Evolutionary conservation across 306 rosid genomes (phyloP).

Genomic region (Trifolium dubium): DNA sequence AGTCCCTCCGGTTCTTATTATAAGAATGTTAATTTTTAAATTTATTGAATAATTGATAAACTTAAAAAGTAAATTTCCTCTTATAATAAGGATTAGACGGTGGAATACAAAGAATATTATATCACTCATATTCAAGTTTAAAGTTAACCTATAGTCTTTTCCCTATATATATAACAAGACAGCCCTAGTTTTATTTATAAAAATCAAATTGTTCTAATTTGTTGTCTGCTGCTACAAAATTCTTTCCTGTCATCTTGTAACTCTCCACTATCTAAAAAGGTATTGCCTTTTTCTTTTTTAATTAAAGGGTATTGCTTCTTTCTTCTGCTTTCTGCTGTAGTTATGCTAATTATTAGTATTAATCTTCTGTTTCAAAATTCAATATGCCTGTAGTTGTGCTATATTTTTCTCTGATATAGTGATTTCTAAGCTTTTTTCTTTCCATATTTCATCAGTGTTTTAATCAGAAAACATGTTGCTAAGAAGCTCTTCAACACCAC

Average conservation of each 20-base stretch:
- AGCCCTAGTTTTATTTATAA: conserved; percentile 2
- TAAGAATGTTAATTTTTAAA: too few species aligned
- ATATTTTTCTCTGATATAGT: background rate
- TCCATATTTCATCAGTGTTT: background rate
- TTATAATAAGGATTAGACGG: too few species aligned
- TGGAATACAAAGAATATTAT: too few species aligned
- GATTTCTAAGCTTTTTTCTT: background rate
- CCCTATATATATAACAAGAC: conserved; percentile 7
- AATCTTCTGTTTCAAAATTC: background rate
- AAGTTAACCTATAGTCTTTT: background rate
- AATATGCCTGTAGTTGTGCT: background rate
- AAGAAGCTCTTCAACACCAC: conserved; percentile 88
- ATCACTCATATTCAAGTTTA: too few species aligned
- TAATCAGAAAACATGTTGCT: conserved; percentile 61
- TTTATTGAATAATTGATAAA: too few species aligned
- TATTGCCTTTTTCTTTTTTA: conserved; percentile 15
- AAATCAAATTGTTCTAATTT: background rate
- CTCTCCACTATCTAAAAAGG: conserved; percentile 24
- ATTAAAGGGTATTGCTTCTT: conserved; percentile 25
- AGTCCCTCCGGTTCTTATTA: too few species aligned
- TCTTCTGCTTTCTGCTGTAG: background rate
- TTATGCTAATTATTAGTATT: conserved; percentile 2
- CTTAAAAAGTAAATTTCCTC: too few species aligned
- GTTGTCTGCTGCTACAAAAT: background rate
- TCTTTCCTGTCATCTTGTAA: conserved; percentile 1